Evolutionary conservation across 169 alveolate species (phyloP), one percentile per base, ranked within the genome.

Genomic region (Perkinsus chesapeaki): DNA sequence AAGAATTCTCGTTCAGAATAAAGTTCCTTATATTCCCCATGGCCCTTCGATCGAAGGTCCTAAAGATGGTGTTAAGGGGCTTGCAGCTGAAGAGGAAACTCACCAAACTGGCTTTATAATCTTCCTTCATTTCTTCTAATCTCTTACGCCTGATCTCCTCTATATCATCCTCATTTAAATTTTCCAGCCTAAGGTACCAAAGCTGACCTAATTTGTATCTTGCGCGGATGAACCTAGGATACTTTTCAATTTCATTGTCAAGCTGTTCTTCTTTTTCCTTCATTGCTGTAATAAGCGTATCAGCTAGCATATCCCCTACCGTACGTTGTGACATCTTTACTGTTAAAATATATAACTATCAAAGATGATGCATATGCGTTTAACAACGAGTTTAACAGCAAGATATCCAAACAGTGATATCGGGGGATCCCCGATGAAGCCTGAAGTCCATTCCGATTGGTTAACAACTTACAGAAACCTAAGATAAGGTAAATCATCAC

Each of bases 241-340:
- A 39, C 82, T 37, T 90, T 47, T 93, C 94, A 9, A 93, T 93
- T 23, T 92, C 93, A 3, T 48, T 38, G 34, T 93, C 94, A 3
- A 93, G 95, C 73, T 34, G 47, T 19, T 93, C 94, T 92, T 93
- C 94, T 39, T 93, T 48, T 43, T 93, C 94, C 48, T 73, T 43
- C 94, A 93, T 31, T 39, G 94, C 94, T 39, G 39, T 48, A 12
- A 93, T 31, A 23, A 93, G 34, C n/a, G 39, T 37, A 5, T 93
- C 91, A 31, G 82, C 94, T 7, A 91, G 92, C 60, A 39, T 91
- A 39, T 91, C 92, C 60, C 60, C 73, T 0, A 91, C 60, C 12
- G 92, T 39, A 23, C 73, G 60, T 91, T 23, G 82, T n/a, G n/a
- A n/a, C n/a, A n/a, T n/a, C n/a, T n/a, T n/a, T n/a, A n/a, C n/a